phyloP scores from a whole-genome alignment of 495 filamentous ascomycete genomes.

The Hyaloscypha finlandica region DNA sequence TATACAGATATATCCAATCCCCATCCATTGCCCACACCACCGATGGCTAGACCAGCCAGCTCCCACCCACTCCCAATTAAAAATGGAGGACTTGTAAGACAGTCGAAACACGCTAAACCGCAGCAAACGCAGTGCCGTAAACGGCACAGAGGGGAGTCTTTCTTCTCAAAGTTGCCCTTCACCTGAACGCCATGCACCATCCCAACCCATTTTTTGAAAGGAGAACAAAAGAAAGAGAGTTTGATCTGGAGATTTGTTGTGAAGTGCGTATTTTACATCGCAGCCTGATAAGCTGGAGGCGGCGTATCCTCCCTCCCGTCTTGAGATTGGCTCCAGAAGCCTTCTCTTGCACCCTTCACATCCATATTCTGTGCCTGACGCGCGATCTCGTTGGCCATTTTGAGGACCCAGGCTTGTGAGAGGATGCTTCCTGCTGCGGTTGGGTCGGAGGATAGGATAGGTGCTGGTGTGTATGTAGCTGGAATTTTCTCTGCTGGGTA shows the following conservation, averaged over 20 bases:
- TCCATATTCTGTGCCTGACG: conserved; percentile 84
- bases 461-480: conserved; percentile 12
- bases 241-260: neutral
- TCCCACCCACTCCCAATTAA: neutral
- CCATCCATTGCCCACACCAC: neutral
- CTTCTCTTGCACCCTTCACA: conserved; percentile 50
- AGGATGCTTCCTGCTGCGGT: conserved; percentile 51
- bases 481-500: conserved; percentile 29
- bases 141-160: conserved; percentile 20
- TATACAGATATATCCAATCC: neutral
- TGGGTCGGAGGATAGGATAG: neutral
- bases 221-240: conserved; percentile 10
- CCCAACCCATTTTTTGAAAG: conserved; percentile 14
- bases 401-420: conserved; percentile 86
- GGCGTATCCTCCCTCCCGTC: conserved; percentile 56
- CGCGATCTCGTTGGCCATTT: conserved; percentile 89
- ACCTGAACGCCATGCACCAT: conserved; percentile 17
- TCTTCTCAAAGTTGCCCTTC: conserved; percentile 10
- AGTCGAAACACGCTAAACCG: conserved; percentile 14
- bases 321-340: conserved; percentile 47
- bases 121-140: conserved; percentile 7
- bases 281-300: conserved; percentile 59
- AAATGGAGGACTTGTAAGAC: neutral
- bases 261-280: conserved; percentile 1
- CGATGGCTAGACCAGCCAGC: conserved; percentile 5